Percentiles rank a stretch among this genome's conserved stretches.
These are phyloP conservation scores for Fusarium humuli DNA, from an alignment of 2,329 filamentous ascomycete genomes.

Conservation along the genomic window DNA sequence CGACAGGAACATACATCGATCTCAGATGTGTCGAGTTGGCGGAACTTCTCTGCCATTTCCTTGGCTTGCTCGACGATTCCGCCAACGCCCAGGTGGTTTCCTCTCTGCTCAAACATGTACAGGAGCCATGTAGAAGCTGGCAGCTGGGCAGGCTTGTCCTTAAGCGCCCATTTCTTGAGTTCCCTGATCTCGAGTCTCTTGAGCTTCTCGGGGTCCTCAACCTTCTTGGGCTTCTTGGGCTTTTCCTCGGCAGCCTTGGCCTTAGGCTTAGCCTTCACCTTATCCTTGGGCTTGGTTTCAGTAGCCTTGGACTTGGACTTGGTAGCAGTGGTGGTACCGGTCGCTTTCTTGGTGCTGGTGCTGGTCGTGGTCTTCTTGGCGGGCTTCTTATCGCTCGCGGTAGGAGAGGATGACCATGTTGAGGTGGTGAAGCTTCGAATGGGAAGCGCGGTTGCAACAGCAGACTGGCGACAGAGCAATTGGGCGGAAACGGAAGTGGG, in stretches of 20 bases:
- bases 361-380: conserved; percentile 32
- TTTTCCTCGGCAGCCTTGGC: conserved; percentile 43
- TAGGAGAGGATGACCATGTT: conserved; percentile 43
- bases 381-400: conserved; percentile 36
- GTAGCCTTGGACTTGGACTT: conserved; percentile 37
- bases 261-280: conserved; percentile 43
- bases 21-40: conserved; percentile 55
- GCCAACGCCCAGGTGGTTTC: conserved; percentile 3
- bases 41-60: conserved; percentile 52
- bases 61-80: conserved; percentile 41
- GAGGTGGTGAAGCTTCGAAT: conserved; percentile 51
- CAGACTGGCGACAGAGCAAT: conserved; percentile 38
- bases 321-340: conserved; percentile 36
- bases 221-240: conserved; percentile 51
- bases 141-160: conserved; percentile 53
- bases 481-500: conserved; percentile 39
- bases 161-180: conserved; percentile 57
- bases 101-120: conserved; percentile 52
- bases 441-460: conserved; percentile 31
- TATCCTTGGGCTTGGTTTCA: conserved; percentile 47
- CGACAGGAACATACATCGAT: conserved; percentile 54
- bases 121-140: conserved; percentile 53
- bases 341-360: conserved; percentile 29
- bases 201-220: conserved; percentile 51
- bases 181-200: conserved; percentile 49